Evolutionary conservation across 768 basidiomycete genomes (phyloP).

Genomic region (Tubosaeta sp.): DNA sequence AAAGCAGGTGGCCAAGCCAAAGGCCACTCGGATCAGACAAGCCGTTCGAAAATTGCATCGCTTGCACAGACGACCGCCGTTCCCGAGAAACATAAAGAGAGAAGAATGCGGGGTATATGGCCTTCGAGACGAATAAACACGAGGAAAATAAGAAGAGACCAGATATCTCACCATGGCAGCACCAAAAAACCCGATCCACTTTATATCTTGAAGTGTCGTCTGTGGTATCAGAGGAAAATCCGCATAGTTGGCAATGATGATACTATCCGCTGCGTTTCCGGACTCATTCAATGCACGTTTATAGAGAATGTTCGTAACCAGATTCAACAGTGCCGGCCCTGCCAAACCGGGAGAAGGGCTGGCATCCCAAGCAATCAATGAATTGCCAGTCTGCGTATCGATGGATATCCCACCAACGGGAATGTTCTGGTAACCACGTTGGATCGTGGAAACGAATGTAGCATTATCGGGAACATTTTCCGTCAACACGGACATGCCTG

Average conservation of each 20-base stretch:
- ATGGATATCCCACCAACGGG: conserved; percentile 67
- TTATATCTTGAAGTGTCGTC: conserved; percentile 57
- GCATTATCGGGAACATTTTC: conserved; percentile 49
- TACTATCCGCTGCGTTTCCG: conserved; percentile 32
- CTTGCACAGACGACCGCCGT: conserved; percentile 63
- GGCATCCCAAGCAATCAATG: conserved; percentile 72
- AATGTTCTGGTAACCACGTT: conserved; percentile 50
- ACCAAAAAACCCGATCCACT: conserved; percentile 69
- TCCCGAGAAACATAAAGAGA: conserved; percentile 74
- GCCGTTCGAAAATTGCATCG: conserved; percentile 81
- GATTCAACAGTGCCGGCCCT: conserved; percentile 60
- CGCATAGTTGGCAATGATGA: conserved; percentile 57
- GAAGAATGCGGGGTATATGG: conserved; percentile 80
- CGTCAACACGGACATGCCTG: conserved; percentile 32
- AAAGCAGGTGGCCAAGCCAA: conserved; percentile 77
- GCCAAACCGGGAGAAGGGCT: conserved; percentile 51
- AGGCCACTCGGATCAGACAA: conserved; percentile 63
- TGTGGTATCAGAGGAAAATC: conserved; percentile 51
- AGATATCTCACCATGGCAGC: conserved; percentile 55
- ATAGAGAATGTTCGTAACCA: conserved; percentile 64
- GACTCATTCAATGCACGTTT: conserved; percentile 56
- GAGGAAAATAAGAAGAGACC: not conserved
- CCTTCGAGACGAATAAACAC: conserved; percentile 32
- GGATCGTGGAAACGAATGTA: conserved; percentile 54
- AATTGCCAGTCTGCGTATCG: conserved; percentile 42